A percentile compares a stretch with the other conserved stretches of the same genome.
These are phyloP conservation scores for Elymus sibiricus DNA, from an alignment of 176 grass and related monocot species.

Conservation along the genomic window DNA sequence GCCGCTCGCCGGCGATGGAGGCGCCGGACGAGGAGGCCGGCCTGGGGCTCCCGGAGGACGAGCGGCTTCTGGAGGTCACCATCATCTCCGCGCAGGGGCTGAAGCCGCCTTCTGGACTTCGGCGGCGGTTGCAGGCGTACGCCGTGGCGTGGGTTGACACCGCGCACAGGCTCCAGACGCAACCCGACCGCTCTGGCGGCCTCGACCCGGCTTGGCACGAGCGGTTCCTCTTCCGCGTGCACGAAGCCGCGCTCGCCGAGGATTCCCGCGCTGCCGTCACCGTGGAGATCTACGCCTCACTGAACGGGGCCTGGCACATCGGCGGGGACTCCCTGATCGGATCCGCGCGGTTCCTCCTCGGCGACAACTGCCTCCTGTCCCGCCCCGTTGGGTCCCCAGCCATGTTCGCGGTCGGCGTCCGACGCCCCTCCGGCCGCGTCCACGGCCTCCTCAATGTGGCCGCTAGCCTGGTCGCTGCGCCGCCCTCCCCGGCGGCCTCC, in stretches of 20 bases:
- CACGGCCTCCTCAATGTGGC: constrained; percentile 60
- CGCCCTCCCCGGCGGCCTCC: constrained; percentile 43
- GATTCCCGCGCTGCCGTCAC: constrained; percentile 65
- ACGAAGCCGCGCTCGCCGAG: constrained; percentile 45
- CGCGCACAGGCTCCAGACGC: constrained; percentile 62
- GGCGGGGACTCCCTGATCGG: constrained; percentile 59
- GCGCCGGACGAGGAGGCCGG: constrained; percentile 42
- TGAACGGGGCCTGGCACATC: constrained; percentile 44
- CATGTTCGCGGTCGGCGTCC: constrained; percentile 76
- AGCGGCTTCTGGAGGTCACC: constrained; percentile 59
- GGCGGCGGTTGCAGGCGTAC: constrained; percentile 66
- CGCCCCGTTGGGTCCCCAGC: constrained; percentile 53
- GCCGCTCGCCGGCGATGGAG: constrained; percentile 48
- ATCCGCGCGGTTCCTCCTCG: constrained; percentile 68
- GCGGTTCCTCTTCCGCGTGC: constrained; percentile 74
- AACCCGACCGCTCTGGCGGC: constrained; percentile 53
- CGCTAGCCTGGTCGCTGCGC: constrained; percentile 41
- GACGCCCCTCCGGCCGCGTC: constrained; percentile 47
- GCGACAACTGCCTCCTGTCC: constrained; percentile 59
- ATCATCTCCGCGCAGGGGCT: constrained; percentile 91
- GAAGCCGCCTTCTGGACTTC: constrained; percentile 47
- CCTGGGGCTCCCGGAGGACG: constrained; percentile 26
- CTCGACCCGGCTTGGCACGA: constrained; percentile 89
- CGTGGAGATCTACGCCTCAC: constrained; percentile 77
- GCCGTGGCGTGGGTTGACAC: constrained; percentile 79